Percentiles rank a stretch among this genome's conserved stretches.
phyloP scores from a whole-genome alignment of 2,329 filamentous ascomycete genomes.

The Berkeleyomyces basicola region DNA sequence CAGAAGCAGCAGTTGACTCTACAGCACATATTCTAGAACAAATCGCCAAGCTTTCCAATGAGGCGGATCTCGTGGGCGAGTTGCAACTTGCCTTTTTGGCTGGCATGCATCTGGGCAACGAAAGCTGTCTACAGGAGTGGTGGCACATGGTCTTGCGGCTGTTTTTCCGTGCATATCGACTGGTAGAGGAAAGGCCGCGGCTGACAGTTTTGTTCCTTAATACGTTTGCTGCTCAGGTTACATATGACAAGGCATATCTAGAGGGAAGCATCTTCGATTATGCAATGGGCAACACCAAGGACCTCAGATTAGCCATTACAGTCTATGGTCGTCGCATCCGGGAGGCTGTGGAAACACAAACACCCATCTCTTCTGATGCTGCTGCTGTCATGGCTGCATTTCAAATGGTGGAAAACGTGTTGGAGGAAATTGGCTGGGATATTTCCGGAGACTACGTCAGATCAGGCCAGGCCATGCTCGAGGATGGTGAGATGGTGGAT shows the following conservation, averaged over 20 bases:
- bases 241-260: constrained; percentile 34
- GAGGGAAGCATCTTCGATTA: constrained; percentile 29
- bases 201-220: constrained; percentile 32
- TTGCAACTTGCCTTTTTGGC: constrained; percentile 43
- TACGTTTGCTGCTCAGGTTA: constrained; percentile 37
- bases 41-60: constrained; percentile 12
- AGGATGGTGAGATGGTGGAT: constrained; percentile 35
- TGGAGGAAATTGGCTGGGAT: constrained; percentile 38
- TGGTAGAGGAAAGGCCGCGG: constrained; percentile 26
- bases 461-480: constrained; percentile 32
- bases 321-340: constrained; percentile 38
- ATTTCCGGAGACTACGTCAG: constrained; percentile 33
- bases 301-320: constrained; percentile 31
- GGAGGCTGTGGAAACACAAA: constrained; percentile 24
- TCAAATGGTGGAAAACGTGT: constrained; percentile 28
- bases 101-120: constrained; percentile 40
- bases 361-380: constrained; percentile 24
- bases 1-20: constrained; percentile 31
- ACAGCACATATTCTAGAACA: constrained; percentile 27
- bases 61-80: constrained; percentile 37
- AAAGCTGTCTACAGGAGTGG: constrained; percentile 46
- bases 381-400: constrained; percentile 32
- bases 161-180: constrained; percentile 32
- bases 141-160: constrained; percentile 36
- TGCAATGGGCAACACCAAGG: constrained; percentile 19